Evolutionary conservation across 2,329 filamentous ascomycete species (phyloP).

Genomic region (Blastomyces emzantsi): DNA sequence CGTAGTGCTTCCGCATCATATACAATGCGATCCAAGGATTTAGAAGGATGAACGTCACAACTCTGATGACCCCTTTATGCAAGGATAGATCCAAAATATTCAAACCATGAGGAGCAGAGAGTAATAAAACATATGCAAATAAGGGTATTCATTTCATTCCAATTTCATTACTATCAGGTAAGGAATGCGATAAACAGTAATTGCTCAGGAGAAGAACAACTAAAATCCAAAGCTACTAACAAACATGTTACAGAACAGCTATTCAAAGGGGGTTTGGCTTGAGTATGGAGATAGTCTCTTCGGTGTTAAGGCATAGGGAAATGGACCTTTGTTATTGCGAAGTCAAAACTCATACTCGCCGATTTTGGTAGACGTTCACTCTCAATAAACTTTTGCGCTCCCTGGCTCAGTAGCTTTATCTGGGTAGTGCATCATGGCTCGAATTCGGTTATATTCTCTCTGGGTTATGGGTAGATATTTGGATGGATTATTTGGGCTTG

Average conservation of each 20-base stretch:
- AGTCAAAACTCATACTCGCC: background rate
- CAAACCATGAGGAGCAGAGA: background rate
- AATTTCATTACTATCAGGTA: background rate
- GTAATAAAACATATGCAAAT: background rate
- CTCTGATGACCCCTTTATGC: background rate
- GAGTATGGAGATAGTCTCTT: background rate
- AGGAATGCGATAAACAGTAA: background rate
- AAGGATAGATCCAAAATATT: background rate
- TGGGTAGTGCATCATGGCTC: slow-evolving; percentile 17
- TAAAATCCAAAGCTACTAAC: background rate
- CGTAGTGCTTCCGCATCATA: no score
- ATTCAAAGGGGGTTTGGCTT: background rate
- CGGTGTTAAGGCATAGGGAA: no score
- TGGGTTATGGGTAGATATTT: slow-evolving; percentile 45
- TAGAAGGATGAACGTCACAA: background rate
- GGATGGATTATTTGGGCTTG: slow-evolving; percentile 34
- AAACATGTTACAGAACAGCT: background rate
- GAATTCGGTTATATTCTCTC: slow-evolving; percentile 30
- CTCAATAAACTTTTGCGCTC: slow-evolving; percentile 7
- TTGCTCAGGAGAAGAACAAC: no score
- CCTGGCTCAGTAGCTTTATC: slow-evolving; percentile 9
- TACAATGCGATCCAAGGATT: no score
- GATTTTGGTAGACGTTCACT: background rate
- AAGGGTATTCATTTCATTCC: background rate
- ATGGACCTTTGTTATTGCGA: background rate